phyloP scores from a whole-genome alignment of 805 yeast genomes.

The Cyberlindnera galapagoensis region DNA sequence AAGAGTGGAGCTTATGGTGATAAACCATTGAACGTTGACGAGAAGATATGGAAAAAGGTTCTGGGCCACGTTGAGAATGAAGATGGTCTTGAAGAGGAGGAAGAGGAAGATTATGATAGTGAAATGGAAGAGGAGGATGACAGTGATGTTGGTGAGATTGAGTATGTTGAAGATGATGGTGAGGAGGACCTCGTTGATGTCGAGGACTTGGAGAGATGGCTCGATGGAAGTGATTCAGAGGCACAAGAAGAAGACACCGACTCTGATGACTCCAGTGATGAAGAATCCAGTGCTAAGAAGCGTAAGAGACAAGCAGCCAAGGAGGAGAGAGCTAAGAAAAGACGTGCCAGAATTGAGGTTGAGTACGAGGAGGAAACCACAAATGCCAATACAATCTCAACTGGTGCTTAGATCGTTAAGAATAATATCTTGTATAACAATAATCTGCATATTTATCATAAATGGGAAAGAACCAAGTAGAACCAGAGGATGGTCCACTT shows the following conservation, averaged over 20 bases:
- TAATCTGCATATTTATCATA: no score
- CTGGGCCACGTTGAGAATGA: conserved; percentile 77
- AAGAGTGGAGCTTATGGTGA: conserved; percentile 99
- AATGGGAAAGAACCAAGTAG: no score
- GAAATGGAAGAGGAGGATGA: conserved; percentile 44
- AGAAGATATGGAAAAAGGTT: conserved; percentile 91
- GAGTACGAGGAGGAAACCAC: conserved; percentile 75
- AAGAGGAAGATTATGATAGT: conserved; percentile 45
- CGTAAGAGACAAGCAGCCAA: conserved; percentile 30
- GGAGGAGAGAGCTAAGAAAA: conserved; percentile 37
- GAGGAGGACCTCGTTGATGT: conserved; percentile 89
- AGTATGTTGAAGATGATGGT: conserved; percentile 85
- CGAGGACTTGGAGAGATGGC: conserved; percentile 91
- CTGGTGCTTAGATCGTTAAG: conserved; percentile 4
- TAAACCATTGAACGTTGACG: conserved; percentile 94
- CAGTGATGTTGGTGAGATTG: conserved; percentile 70
- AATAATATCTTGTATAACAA: no score
- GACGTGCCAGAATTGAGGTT: conserved; percentile 71
- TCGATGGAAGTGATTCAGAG: conserved; percentile 45
- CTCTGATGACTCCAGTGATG: conserved; percentile 33
- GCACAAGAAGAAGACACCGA: conserved; percentile 26
- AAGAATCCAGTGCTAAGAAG: conserved; percentile 29
- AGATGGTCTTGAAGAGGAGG: conserved; percentile 41
- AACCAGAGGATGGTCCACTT: no score
- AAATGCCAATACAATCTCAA: conserved; percentile 16